phyloP scores from a whole-genome alignment of 2,329 filamentous ascomycete genomes.

The Paraphoma chrysanthemicola region DNA sequence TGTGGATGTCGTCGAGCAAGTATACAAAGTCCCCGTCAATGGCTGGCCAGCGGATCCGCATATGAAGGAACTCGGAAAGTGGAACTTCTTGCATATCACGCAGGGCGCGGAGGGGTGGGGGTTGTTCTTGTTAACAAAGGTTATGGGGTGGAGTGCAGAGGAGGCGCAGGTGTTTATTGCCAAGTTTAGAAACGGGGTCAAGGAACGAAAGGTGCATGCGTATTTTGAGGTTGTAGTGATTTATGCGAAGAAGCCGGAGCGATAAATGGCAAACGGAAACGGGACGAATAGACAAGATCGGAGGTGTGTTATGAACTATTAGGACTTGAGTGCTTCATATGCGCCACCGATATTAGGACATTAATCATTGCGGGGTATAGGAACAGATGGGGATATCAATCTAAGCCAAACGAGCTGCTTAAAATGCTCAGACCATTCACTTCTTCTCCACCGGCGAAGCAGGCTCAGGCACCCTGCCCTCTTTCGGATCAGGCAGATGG shows the following conservation, averaged over 20 bases:
- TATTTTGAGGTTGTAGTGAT: slow-evolving; percentile 37
- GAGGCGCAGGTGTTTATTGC: slow-evolving; percentile 54
- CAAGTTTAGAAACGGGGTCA: slow-evolving; percentile 39
- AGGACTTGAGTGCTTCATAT: background rate
- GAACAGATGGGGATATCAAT: slow-evolving; percentile 20
- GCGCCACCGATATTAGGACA: slow-evolving; percentile 5
- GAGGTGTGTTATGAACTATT: background rate
- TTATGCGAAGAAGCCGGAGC: slow-evolving; percentile 15
- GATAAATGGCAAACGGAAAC: background rate
- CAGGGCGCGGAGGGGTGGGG: slow-evolving; percentile 38
- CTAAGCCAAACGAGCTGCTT: slow-evolving; percentile 14
- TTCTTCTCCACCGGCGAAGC: slow-evolving; percentile 17
- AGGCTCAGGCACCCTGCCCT: slow-evolving; percentile 18
- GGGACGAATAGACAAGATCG: too few species aligned
- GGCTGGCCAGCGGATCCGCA: slow-evolving; percentile 35
- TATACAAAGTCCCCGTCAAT: slow-evolving; percentile 40
- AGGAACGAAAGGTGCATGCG: slow-evolving; percentile 39
- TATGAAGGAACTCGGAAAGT: slow-evolving; percentile 42
- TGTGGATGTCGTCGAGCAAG: slow-evolving; percentile 29
- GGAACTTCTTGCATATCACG: slow-evolving; percentile 40
- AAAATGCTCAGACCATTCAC: background rate
- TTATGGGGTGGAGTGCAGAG: slow-evolving; percentile 46
- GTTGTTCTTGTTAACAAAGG: slow-evolving; percentile 33
- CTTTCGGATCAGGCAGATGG: slow-evolving; percentile 43
- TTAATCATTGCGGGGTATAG: slow-evolving; percentile 19